Conservation (phyloP, 148 eudicot genomes). For the Rhododendron kiyosumense region DNA sequence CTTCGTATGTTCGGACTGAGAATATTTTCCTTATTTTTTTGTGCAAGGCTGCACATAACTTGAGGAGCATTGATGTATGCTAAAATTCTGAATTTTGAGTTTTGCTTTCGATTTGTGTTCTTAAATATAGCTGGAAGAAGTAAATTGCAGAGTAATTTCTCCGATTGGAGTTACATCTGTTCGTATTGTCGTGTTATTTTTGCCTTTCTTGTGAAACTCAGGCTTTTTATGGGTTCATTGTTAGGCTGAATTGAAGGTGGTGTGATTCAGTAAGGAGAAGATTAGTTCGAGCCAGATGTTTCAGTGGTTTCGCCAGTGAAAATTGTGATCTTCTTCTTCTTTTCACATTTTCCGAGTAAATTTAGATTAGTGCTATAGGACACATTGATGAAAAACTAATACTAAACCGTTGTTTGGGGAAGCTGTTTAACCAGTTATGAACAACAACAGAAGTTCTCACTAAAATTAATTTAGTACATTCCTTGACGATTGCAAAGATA, state of each 20-base stretch:
- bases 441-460: neutral
- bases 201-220: neutral
- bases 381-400: neutral
- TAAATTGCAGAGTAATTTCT: neutral
- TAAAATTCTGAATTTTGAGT: neutral
- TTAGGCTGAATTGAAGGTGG: neutral
- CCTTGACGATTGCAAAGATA: neutral
- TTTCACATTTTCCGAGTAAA: conserved; percentile 28
- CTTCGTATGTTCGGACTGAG: no score
- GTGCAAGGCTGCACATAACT: no score
- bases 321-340: conserved; percentile 29
- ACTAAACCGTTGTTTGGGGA: neutral
- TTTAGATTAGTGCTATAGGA: neutral
- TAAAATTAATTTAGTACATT: neutral
- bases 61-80: neutral
- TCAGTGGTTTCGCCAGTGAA: conserved; percentile 33
- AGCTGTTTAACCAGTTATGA: neutral
- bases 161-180: neutral
- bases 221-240: neutral
- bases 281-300: conserved; percentile 21
- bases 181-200: neutral
- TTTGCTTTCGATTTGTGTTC: neutral
- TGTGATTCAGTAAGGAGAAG: conserved; percentile 2
- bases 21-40: no score
- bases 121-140: neutral